A percentile compares a stretch with the other conserved stretches of the same genome.
Conservation (phyloP, 1,139 yeast genomes). For the Suhomyces bolitotheri region DNA sequence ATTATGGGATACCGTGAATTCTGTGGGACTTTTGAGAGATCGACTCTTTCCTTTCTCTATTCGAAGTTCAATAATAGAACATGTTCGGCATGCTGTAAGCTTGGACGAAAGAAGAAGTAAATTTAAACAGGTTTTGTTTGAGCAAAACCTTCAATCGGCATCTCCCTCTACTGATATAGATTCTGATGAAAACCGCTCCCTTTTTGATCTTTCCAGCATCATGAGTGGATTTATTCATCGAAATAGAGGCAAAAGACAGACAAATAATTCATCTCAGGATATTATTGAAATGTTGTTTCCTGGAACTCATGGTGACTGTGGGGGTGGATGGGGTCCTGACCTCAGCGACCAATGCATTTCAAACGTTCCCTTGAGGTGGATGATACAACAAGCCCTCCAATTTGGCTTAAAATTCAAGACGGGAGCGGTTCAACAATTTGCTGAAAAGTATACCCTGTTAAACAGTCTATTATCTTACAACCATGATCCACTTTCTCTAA, state of each 20-base stretch:
- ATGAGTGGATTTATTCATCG: background rate
- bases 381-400: constrained; percentile 51
- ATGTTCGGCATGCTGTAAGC: constrained; percentile 65
- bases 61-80: constrained; percentile 50
- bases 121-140: constrained; percentile 56
- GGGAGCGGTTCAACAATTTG: constrained; percentile 40
- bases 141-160: constrained; percentile 29
- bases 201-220: background rate
- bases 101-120: constrained; percentile 65
- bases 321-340: constrained; percentile 61
- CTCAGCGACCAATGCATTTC: constrained; percentile 25
- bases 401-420: constrained; percentile 49
- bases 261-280: constrained; percentile 29
- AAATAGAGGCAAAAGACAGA: constrained; percentile 1
- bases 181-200: background rate
- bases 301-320: constrained; percentile 66
- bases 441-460: constrained; percentile 33
- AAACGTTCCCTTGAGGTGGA: constrained; percentile 58
- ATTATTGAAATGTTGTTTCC: constrained; percentile 61
- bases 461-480: constrained; percentile 44
- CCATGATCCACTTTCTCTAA: constrained; percentile 48
- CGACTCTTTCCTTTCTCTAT: constrained; percentile 58
- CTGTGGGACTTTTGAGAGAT: constrained; percentile 60
- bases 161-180: background rate
- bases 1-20: constrained; percentile 65